Evolutionary conservation across 768 basidiomycete genomes (phyloP), one percentile per base, ranked within the genome.

Genomic region (Phaffia tasmanica): DNA sequence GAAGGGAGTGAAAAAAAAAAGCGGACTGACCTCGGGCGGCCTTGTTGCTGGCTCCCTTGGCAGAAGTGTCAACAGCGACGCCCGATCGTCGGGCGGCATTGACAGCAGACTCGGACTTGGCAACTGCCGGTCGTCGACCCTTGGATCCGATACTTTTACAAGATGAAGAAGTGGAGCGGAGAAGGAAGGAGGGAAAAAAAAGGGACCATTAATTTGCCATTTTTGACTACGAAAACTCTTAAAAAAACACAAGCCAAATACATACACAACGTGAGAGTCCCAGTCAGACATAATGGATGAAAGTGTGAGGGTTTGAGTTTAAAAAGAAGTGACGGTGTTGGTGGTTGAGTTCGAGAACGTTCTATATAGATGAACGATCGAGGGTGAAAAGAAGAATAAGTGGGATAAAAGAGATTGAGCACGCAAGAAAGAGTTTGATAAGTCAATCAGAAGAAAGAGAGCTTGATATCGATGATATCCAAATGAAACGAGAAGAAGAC

Each of bases 11-110:
- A 62, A 1, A 49, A 47, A 29, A 64, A 59, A 62, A 47, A 56
- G 27, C 70, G 30, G 27, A 75, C 79, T 53, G 51, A 89, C 89
- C 85, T 73, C 79, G 80, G 74, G 85, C 85, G 35, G 84, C 84
- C 77, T 89, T 92, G 81, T 92, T 92, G 54, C 75, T 75, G 48
- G 86, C 86, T 30, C 75, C 80, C 18, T 83, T 77, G 3, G 83
- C 75, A 73, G 89, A 90, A 81, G 87, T 91, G 76, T 91, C 88
- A 11, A 87, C 89, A 27, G 83, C 82, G 46, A 91, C 83, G 35
- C 88, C 88, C 51, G 81, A 75, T 73, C 89, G 80, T 42, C 86
- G 84, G 67, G 89, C 89, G 80, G 83, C 81, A 68, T 83, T 84
- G 64, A 83, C 80, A 65, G 81, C 88, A 74, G 72, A 79, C 75